Evolutionary conservation across 371 early-diverging fungal genomes (phyloP).

Genomic region (Mucor piriformis): DNA sequence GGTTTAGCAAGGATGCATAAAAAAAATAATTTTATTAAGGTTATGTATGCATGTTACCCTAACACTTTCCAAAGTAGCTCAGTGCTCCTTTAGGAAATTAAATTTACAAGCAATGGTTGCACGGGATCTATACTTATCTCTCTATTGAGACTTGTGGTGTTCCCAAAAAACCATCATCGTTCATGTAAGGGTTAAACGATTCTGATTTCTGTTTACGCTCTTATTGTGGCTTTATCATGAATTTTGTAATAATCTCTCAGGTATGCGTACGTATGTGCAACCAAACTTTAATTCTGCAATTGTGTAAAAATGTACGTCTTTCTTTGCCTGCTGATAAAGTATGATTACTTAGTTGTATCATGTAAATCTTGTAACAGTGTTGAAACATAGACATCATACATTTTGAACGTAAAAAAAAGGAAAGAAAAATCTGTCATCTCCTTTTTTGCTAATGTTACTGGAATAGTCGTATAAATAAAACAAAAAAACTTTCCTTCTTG

Average conservation of each 20-base stretch:
- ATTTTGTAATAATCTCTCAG: not conserved
- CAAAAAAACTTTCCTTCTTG: conserved; percentile 2
- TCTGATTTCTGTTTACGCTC: not conserved
- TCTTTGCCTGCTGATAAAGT: no score
- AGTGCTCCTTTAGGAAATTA: conserved; percentile 2
- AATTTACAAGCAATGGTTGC: not conserved
- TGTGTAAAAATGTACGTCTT: no score
- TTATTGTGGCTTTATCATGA: not conserved
- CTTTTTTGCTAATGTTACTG: not conserved
- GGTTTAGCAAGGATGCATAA: not conserved
- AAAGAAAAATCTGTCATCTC: not conserved
- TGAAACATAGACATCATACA: no score
- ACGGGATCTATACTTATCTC: not conserved
- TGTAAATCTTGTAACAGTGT: no score
- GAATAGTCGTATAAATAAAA: not conserved
- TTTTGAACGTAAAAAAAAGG: not conserved
- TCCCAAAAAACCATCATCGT: not conserved
- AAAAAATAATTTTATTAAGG: not conserved
- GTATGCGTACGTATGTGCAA: no score
- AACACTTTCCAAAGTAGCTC: conserved; percentile 2
- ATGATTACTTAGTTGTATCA: no score
- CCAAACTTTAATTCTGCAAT: no score
- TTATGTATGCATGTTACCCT: conserved; percentile 6
- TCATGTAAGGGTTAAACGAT: not conserved
- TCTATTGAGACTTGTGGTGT: not conserved